Conservation (phyloP, 2,329 filamentous ascomycete species). For the Talaromyces sp. region DNA sequence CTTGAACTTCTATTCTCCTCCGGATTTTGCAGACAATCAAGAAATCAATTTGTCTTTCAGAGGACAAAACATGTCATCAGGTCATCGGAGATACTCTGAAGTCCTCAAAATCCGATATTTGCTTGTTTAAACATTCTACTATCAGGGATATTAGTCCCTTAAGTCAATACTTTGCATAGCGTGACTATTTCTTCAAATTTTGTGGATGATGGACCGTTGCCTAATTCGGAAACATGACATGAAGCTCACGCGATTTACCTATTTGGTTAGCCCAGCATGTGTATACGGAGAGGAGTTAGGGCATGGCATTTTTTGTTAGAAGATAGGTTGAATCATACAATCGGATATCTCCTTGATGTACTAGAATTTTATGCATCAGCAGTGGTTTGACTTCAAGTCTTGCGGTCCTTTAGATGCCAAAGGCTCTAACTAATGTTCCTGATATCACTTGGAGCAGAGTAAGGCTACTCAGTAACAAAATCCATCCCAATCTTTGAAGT, state of each 20-base stretch:
- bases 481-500: too few relatives aligned
- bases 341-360: too few relatives aligned
- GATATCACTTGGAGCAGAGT: too few relatives aligned
- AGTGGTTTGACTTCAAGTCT: background rate
- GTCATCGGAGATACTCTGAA: background rate
- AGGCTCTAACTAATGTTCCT: background rate
- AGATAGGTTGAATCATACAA: background rate
- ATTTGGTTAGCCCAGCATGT: background rate
- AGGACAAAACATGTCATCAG: background rate
- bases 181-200: background rate
- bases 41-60: background rate
- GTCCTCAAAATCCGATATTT: background rate
- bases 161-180: background rate
- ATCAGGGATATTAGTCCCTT: background rate
- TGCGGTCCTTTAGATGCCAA: background rate
- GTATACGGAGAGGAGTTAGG: background rate
- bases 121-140: background rate
- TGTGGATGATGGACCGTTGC: background rate
- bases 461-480: background rate
- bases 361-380: background rate
- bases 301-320: background rate
- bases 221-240: background rate
- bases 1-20: background rate
- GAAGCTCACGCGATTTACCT: constrained; percentile 11
- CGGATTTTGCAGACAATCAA: background rate